Base-by-base conservation (phyloP, 192 early-diverging fungal species). In the Coemansia sp. region DNA sequence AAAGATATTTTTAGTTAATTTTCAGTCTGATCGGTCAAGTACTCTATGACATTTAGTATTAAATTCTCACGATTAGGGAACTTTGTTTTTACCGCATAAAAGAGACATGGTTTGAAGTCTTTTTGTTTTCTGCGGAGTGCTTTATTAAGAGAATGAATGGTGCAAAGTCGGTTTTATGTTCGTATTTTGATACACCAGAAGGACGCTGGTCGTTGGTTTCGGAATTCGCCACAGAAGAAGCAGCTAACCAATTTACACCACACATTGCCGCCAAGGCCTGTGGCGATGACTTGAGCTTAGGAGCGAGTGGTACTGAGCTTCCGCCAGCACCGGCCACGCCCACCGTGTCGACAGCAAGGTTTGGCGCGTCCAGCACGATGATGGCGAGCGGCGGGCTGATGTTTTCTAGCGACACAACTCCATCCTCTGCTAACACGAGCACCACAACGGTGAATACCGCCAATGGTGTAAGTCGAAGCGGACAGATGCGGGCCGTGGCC, bases 171-270 rank as follows among this genome's bases (percentile, higher is more conserved):
- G 46, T 48, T 2, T 13, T 52, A 26, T 66, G 56, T 16, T 45
- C 56, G 8, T 47, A 57, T 20, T 72, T 78, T 23, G 75, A 78
- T 31, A 68, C 75, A 20, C 75, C 75, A 26, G 75, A 78, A 37
- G 75, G 75, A 6, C 50, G 61, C 40, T 78, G 75, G 75, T 20
- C 53, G 20, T 26, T 78, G 37, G 65, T 64, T 3, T 65, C 61
- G 12, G 65, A 72, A 43, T 71, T 71, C 46, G 51, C 60, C 6
- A 62, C 69, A 0, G 75, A 78, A 37, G 75, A 78, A 7, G 68
- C 75, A 3, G 75, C 70, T 6, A 78, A 78, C 38, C 75, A 78
- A 54, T 68, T 78, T 15, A 18, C 38, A 31, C 75, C 75, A 16
- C 64, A 68, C 36, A 54, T 78, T 28, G 53, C 56, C 1, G 55